Percentiles rank a stretch among this genome's conserved stretches.
phyloP scores from a whole-genome alignment of 2,329 filamentous ascomycete species.

The Samsoniella hepiali region DNA sequence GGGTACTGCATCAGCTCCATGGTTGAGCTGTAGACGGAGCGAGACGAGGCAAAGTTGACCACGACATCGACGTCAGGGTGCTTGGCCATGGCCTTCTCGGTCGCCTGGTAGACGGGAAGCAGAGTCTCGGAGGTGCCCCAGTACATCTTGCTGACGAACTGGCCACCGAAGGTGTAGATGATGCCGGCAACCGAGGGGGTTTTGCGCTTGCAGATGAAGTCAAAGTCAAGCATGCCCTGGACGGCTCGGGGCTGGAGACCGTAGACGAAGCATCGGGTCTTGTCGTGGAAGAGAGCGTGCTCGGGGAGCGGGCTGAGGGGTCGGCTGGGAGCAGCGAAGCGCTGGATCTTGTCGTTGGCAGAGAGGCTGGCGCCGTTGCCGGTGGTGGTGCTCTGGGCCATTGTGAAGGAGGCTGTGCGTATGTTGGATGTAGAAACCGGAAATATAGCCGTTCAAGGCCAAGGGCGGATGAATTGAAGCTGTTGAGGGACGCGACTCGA shows the following conservation, averaged over 20 bases:
- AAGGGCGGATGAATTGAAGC: constrained; percentile 19
- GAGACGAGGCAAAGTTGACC: constrained; percentile 99
- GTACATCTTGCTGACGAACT: constrained; percentile 99
- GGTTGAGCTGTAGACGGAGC: constrained; percentile 97
- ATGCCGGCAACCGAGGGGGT: constrained; percentile 97
- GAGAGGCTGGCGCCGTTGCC: constrained; percentile 55
- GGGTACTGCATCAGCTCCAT: constrained; percentile 97
- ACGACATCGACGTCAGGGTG: constrained; percentile 96
- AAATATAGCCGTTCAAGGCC: constrained; percentile 17
- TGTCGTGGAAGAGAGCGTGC: constrained; percentile 96
- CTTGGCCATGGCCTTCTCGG: constrained; percentile 90
- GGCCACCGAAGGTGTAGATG: constrained; percentile 99
- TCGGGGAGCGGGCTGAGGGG: constrained; percentile 82
- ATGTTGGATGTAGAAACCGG: constrained; percentile 17
- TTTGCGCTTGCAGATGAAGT: constrained; percentile 99
- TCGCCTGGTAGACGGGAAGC: constrained; percentile 94
- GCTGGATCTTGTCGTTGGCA: constrained; percentile 98
- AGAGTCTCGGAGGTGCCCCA: constrained; percentile 99
- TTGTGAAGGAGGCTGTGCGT: constrained; percentile 37
- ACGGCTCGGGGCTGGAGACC: constrained; percentile 94
- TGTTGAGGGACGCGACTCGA: constrained; percentile 18
- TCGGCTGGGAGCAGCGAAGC: constrained; percentile 89
- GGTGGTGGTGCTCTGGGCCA: constrained; percentile 50
- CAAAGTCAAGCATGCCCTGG: constrained; percentile 95
- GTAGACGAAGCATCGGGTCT: constrained; percentile 99